Percentiles rank a stretch among this genome's conserved stretches.
Conservation (phyloP, 2,329 filamentous ascomycete genomes). For the Aureobasidium sp. region DNA sequence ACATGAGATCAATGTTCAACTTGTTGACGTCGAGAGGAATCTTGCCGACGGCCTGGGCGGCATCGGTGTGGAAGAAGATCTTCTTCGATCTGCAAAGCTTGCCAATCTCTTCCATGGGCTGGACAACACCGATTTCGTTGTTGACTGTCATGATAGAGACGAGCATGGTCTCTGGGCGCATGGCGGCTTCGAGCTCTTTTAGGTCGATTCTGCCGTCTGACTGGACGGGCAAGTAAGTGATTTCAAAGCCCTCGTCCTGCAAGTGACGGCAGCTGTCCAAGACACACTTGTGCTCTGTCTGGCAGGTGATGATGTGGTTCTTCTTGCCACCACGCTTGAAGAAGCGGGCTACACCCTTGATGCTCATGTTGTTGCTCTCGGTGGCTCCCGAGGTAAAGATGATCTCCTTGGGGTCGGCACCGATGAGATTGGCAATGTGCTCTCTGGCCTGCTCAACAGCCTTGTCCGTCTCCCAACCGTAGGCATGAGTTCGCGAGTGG, state of each 20-base stretch:
- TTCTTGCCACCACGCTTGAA: constrained; percentile 92
- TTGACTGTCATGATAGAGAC: constrained; percentile 99
- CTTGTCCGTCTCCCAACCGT: constrained; percentile 97
- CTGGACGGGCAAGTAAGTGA: constrained; percentile 94
- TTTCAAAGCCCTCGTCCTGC: constrained; percentile 90
- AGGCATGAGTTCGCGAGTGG: constrained; percentile 93
- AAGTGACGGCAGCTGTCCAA: constrained; percentile 94
- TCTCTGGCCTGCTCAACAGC: constrained; percentile 80
- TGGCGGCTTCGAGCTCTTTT: constrained; percentile 76
- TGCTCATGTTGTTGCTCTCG: constrained; percentile 99
- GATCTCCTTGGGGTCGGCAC: constrained; percentile 94
- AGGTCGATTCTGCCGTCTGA: constrained; percentile 78
- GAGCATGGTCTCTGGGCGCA: constrained; percentile 81
- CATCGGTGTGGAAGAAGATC: constrained; percentile 97
- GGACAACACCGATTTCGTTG: constrained; percentile 99
- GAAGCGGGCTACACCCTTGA: constrained; percentile 95
- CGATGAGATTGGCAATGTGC: constrained; percentile 79
- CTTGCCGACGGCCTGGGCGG: constrained; percentile 95
- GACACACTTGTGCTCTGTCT: constrained; percentile 99
- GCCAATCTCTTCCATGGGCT: constrained; percentile 89
- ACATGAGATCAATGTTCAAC: constrained; percentile 98
- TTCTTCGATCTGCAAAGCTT: constrained; percentile 85
- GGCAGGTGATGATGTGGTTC: constrained; percentile 94
- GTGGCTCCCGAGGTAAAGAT: constrained; percentile 98
- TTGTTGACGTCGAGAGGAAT: constrained; percentile 94